These are phyloP conservation scores for Dichotomocladium elegans DNA, from an alignment of 371 early-diverging fungal genomes.

Conservation along the genomic window DNA sequence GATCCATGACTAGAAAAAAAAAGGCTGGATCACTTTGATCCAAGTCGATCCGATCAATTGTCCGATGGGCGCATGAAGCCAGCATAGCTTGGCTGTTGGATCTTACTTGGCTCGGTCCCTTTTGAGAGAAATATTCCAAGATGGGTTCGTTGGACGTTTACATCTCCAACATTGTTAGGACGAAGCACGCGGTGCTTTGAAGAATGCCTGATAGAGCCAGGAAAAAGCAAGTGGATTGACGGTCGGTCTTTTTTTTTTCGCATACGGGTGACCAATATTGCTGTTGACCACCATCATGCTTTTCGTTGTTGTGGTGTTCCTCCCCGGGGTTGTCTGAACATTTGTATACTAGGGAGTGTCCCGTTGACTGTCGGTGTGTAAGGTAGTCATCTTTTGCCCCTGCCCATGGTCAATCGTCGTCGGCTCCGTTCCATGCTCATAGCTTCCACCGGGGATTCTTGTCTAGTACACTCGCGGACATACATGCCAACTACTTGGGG, in stretches of 20 bases:
- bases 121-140: no score
- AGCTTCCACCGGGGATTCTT: no score
- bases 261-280: not conserved
- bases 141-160: no score
- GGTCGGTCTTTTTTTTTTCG: not conserved
- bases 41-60: conserved; percentile 16
- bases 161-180: no score
- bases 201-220: no score
- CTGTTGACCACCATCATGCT: not conserved
- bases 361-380: not conserved
- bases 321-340: no score
- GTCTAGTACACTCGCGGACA: not conserved
- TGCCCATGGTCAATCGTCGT: not conserved
- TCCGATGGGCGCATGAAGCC: conserved; percentile 23
- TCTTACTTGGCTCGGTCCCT: not conserved
- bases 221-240: no score
- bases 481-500: not conserved
- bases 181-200: no score
- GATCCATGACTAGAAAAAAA: not conserved
- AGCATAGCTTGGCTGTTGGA: no score
- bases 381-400: not conserved
- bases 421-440: not conserved
- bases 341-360: not conserved
- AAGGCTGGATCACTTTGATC: no score
- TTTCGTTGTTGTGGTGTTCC: no score